phyloP scores from a whole-genome alignment of 495 filamentous ascomycete genomes.

The Penicillium flavigenum region DNA sequence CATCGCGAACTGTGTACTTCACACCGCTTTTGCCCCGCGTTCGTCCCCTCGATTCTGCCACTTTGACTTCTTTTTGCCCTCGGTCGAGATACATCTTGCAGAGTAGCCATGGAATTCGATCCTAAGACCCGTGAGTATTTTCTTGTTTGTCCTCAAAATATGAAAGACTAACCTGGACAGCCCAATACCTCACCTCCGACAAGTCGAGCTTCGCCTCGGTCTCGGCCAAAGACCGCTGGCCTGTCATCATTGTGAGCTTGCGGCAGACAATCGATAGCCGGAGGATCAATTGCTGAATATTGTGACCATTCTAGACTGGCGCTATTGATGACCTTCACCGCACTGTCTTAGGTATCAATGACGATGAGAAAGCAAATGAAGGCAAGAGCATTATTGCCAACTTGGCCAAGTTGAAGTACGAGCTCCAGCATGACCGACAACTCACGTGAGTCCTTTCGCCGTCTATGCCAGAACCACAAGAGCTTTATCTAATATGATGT shows the following conservation, averaged over 20 bases:
- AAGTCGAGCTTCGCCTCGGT: conserved; percentile 80
- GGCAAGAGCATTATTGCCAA: conserved; percentile 83
- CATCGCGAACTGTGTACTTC: conserved; percentile 8
- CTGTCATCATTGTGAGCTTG: conserved; percentile 75
- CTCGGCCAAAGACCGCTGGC: conserved; percentile 85
- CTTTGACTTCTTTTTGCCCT: conserved; percentile 5
- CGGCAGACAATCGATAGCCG: not conserved
- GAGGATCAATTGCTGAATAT: conserved; percentile 13
- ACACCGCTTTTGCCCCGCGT: conserved; percentile 11
- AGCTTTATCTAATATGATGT: not conserved
- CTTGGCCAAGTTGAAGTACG: conserved; percentile 86
- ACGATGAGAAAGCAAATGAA: conserved; percentile 64
- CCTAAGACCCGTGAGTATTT: conserved; percentile 57
- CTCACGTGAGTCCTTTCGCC: conserved; percentile 61
- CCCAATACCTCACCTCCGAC: conserved; percentile 76
- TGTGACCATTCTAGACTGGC: conserved; percentile 64
- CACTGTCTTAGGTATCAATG: conserved; percentile 53
- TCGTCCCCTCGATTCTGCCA: conserved; percentile 14
- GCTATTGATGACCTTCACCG: conserved; percentile 93
- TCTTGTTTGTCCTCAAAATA: not conserved
- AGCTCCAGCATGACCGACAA: conserved; percentile 84
- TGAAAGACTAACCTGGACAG: conserved; percentile 45
- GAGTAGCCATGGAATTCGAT: conserved; percentile 57
- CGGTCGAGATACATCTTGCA: not conserved
- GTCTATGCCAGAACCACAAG: not conserved